A percentile compares a stretch with the other conserved stretches of the same genome.
Conservation (phyloP, 495 filamentous ascomycete species). For the Lasiosphaeria miniovina region DNA sequence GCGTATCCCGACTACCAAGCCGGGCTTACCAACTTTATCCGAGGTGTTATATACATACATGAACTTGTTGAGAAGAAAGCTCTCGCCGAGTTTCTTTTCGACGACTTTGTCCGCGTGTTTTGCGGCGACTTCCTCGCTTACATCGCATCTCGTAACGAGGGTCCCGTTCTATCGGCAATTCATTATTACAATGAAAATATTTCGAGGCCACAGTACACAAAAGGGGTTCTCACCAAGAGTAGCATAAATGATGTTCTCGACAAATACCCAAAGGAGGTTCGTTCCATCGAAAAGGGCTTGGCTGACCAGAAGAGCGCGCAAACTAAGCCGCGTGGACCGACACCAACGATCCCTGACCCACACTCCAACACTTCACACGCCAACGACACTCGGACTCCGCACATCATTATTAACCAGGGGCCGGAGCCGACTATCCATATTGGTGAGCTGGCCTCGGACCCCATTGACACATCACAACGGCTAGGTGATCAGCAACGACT, state of each 20-base stretch:
- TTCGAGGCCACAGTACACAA: slow-evolving; percentile 34
- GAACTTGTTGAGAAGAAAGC: slow-evolving; percentile 39
- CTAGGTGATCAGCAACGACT: background rate
- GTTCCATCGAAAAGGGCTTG: slow-evolving; percentile 1
- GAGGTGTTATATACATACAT: slow-evolving; percentile 53
- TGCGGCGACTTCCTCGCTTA: slow-evolving; percentile 42
- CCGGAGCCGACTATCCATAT: background rate
- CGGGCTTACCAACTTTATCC: slow-evolving; percentile 50
- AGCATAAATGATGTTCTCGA: slow-evolving; percentile 32
- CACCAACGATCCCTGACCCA: no score
- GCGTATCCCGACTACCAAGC: slow-evolving; percentile 59
- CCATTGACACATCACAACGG: background rate
- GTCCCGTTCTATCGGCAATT: slow-evolving; percentile 31
- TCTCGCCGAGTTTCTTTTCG: slow-evolving; percentile 54
- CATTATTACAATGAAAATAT: slow-evolving; percentile 47
- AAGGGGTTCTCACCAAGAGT: slow-evolving; percentile 34
- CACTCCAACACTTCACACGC: no score
- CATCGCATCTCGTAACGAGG: slow-evolving; percentile 20
- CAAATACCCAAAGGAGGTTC: slow-evolving; percentile 19
- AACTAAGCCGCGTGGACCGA: no score
- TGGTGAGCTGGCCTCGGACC: slow-evolving; percentile 2
- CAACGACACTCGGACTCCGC: background rate
- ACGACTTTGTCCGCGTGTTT: slow-evolving; percentile 62
- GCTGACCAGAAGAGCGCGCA: background rate
- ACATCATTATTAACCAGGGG: background rate